These are phyloP conservation scores for Fragilaria radians DNA, from an alignment of 108 stramenopile genomes.

Conservation along the genomic window DNA sequence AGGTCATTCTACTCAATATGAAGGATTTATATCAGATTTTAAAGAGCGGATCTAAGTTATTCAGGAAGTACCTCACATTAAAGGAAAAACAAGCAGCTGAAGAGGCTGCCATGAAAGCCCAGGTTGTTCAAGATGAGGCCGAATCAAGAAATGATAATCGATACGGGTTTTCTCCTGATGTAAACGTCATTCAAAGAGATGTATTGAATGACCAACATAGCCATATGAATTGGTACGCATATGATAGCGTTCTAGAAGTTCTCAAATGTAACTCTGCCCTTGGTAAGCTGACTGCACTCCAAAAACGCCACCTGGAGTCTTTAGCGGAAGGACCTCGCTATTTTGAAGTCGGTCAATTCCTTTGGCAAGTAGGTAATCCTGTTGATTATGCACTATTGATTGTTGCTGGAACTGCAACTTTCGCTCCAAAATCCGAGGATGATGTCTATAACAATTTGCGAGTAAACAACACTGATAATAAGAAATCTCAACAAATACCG, in stretches of 20 bases:
- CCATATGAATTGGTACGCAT: slow-evolving; percentile 5
- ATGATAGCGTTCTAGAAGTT: slow-evolving; percentile 37
- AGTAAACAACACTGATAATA: slow-evolving; percentile 10
- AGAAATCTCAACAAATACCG: slow-evolving; percentile 7
- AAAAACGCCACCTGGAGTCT: slow-evolving; percentile 59
- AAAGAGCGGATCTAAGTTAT: slow-evolving; percentile 60
- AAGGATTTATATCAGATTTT: slow-evolving; percentile 56
- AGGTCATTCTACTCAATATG: slow-evolving; percentile 76
- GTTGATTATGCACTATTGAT: slow-evolving; percentile 59
- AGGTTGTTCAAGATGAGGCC: slow-evolving; percentile 20
- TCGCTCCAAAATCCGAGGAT: slow-evolving; percentile 22
- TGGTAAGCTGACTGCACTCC: slow-evolving; percentile 48
- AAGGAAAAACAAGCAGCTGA: slow-evolving; percentile 42
- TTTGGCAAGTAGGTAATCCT: slow-evolving; percentile 49
- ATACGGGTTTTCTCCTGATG: not conserved
- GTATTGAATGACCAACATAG: slow-evolving; percentile 12
- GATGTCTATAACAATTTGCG: no score
- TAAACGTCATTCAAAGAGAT: no score
- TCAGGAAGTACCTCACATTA: slow-evolving; percentile 54
- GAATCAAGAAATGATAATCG: no score
- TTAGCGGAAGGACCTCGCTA: slow-evolving; percentile 47
- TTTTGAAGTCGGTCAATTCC: slow-evolving; percentile 29
- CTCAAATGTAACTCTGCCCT: slow-evolving; percentile 46
- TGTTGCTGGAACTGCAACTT: slow-evolving; percentile 53
- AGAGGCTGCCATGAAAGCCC: slow-evolving; percentile 24